Base-by-base conservation (phyloP, 768 basidiomycete species). In the Boletales sp. region DNA sequence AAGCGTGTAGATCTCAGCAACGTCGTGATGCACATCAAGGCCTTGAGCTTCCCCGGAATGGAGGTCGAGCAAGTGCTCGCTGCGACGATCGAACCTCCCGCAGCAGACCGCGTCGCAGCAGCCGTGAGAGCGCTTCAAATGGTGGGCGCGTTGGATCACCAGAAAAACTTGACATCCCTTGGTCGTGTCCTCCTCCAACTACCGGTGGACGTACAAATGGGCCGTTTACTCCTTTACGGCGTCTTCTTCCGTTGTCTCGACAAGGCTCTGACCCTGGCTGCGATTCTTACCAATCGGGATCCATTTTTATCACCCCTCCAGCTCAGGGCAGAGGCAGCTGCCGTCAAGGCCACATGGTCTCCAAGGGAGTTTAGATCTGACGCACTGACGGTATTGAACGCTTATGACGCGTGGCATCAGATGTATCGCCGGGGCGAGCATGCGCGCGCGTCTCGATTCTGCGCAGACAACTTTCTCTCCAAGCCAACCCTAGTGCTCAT, bases 21-120 rank as follows among this genome's bases (percentile, higher is more conserved):
- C 61, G 86, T 94, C 41, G 91, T 95, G 14, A 97, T 97, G 94
- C 94, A 94, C 64, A 82, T 97, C 67, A 96, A 95, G 62, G 93
- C 93, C 9, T 78, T 96, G 33, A 84, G 91, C 64, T 87, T 96
- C 64, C 89, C 90, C 7, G 83, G 81, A 39, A 83, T 93, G 83
- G 70, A 81, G 28, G 89, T 92, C 7, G 88, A 94, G 61, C 87
- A 94, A 52, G 92, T 96, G 18, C 75, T 97, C 33, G 82, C 81
- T 2, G 83, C 81, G 11, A 78, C 86, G 12, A 96, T 96, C 48
- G 94, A 97, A 64, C 87, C 94, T 14, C 94, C 94, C n/a, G 82
- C 80, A 33, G 69, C 79, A 1, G 78, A 79, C 33, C 86, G 90
- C 18, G 85, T 97, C 32, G 72, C 70, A 12, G 84, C 90, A 42